phyloP scores from a whole-genome alignment of 2,329 filamentous ascomycete genomes.

The Magnaporthiopsis incrustans region DNA sequence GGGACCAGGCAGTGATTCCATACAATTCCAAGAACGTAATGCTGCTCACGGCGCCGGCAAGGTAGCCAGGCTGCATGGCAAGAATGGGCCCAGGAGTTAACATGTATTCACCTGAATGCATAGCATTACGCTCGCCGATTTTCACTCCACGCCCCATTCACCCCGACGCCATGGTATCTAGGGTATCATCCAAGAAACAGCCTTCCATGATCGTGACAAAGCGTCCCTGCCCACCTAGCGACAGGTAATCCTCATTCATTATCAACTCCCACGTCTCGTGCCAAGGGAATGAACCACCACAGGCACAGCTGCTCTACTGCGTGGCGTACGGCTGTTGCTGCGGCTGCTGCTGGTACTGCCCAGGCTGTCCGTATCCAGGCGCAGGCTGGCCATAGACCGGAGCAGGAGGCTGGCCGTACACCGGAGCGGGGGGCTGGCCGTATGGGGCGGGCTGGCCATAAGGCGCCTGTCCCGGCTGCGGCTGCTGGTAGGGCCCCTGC shows the following conservation, averaged over 20 bases:
- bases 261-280: too few relatives aligned
- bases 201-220: not conserved
- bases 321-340: not conserved
- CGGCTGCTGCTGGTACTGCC: too few relatives aligned
- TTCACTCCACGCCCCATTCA: too few relatives aligned
- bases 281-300: not conserved
- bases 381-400: not conserved
- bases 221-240: not conserved
- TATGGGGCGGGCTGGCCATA: not conserved
- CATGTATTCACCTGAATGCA: too few relatives aligned
- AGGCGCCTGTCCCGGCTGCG: not conserved
- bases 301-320: not conserved
- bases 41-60: too few relatives aligned
- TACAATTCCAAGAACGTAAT: too few relatives aligned
- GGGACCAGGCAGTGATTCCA: too few relatives aligned
- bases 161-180: not conserved
- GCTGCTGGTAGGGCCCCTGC: constrained; percentile 3
- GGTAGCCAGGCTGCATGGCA: too few relatives aligned
- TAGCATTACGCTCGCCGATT: too few relatives aligned
- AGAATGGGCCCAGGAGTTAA: too few relatives aligned
- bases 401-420: not conserved
- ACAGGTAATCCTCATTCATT: not conserved
- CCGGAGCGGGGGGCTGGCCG: constrained; percentile 2
- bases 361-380: not conserved
- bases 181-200: not conserved